Conservation (phyloP, 2,329 filamentous ascomycete genomes). For the Paracamarosporium sp. region DNA sequence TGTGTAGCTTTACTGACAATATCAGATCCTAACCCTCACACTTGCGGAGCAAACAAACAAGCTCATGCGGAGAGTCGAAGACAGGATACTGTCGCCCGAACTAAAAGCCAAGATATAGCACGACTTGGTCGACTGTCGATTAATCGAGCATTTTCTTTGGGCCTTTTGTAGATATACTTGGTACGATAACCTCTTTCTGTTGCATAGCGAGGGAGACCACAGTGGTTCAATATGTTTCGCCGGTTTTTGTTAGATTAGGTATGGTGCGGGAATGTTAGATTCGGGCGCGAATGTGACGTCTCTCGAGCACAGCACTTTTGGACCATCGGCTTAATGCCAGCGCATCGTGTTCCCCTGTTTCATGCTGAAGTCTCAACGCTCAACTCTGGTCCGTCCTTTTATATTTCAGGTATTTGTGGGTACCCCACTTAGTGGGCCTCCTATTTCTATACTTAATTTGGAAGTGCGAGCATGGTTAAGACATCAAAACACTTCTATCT, state of each 20-base stretch:
- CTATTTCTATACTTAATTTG: background rate
- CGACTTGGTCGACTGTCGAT: background rate
- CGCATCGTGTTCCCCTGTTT: constrained; percentile 1
- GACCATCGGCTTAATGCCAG: background rate
- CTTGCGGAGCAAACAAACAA: constrained; percentile 98
- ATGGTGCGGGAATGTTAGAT: background rate
- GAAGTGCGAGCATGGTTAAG: background rate
- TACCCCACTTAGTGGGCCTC: background rate
- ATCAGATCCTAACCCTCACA: constrained; percentile 81
- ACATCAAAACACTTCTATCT: background rate
- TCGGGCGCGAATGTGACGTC: background rate
- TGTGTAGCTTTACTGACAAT: constrained; percentile 20
- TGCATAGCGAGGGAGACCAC: constrained; percentile 15
- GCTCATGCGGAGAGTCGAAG: constrained; percentile 80
- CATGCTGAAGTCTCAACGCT: background rate
- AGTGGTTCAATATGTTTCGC: background rate
- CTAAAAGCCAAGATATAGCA: constrained; percentile 55
- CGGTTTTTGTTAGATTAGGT: background rate
- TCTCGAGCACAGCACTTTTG: background rate
- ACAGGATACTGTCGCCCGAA: constrained; percentile 58
- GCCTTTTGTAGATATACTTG: constrained; percentile 14
- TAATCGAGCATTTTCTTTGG: background rate
- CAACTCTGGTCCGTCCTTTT: background rate
- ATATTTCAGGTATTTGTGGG: background rate
- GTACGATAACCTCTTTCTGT: constrained; percentile 4